phyloP scores from a whole-genome alignment of 2,329 filamentous ascomycete species.

The Fusarium musae region DNA sequence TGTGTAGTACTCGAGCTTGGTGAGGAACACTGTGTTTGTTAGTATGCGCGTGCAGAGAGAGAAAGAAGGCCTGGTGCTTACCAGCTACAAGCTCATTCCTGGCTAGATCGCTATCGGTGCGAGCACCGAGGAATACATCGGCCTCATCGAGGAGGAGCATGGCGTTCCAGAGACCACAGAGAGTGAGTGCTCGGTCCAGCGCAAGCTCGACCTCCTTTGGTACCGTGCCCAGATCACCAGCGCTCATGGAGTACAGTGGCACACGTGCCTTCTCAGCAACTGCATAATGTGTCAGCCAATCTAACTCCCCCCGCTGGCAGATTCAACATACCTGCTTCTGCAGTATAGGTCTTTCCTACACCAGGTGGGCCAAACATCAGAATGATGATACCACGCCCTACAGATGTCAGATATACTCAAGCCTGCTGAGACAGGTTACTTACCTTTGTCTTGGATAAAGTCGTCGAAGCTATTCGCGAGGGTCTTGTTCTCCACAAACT shows the following conservation, averaged over 20 bases:
- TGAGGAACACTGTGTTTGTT: slow-evolving; percentile 41
- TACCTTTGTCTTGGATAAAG: slow-evolving; percentile 48
- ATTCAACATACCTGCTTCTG: slow-evolving; percentile 40
- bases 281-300: too few species aligned
- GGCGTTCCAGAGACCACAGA: slow-evolving; percentile 60
- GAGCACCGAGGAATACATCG: slow-evolving; percentile 52
- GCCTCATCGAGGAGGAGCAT: slow-evolving; percentile 50
- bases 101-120: slow-evolving; percentile 48
- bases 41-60: rapidly evolving
- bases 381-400: slow-evolving; percentile 55
- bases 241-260: slow-evolving; percentile 54
- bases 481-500: slow-evolving; percentile 52
- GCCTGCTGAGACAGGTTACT: too few species aligned
- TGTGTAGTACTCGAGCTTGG: slow-evolving; percentile 51
- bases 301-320: too few species aligned
- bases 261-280: slow-evolving; percentile 53
- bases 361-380: slow-evolving; percentile 58
- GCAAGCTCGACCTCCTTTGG: slow-evolving; percentile 49
- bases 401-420: neutral
- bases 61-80: rapidly evolving
- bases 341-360: slow-evolving; percentile 60
- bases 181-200: slow-evolving; percentile 49
- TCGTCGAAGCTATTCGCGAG: slow-evolving; percentile 47
- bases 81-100: slow-evolving; percentile 55
- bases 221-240: slow-evolving; percentile 52